These are phyloP conservation scores for Fagopyrum esculentum DNA, from an alignment of 148 eudicot genomes.

Conservation along the genomic window DNA sequence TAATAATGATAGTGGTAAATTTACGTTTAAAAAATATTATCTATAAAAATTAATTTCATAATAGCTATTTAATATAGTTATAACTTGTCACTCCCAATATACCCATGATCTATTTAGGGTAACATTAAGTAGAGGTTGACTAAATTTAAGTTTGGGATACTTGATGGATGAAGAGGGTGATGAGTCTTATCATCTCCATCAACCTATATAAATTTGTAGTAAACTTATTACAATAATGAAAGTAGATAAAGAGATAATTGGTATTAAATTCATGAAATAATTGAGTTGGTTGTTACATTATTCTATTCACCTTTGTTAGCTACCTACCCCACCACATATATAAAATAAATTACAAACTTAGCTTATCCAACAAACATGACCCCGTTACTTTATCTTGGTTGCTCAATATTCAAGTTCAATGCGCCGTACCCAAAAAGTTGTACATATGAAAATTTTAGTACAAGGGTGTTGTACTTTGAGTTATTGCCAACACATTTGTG, in stretches of 20 bases:
- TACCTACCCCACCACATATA: neutral
- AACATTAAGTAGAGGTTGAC: neutral
- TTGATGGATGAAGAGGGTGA: neutral
- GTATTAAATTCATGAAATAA: constrained; percentile 2
- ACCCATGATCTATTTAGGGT: too few species aligned
- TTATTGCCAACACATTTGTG: neutral
- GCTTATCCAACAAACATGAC: neutral
- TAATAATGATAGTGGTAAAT: too few species aligned
- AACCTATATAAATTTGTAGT: neutral
- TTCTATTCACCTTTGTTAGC: neutral
- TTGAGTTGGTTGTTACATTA: neutral
- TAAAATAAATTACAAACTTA: neutral
- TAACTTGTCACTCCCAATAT: too few species aligned
- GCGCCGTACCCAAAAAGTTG: neutral
- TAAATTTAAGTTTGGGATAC: neutral
- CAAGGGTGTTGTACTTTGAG: neutral
- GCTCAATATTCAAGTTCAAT: neutral
- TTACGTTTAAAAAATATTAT: too few species aligned
- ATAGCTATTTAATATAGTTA: too few species aligned
- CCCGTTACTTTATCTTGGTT: neutral
- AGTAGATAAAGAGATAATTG: neutral
- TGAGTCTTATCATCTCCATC: neutral
- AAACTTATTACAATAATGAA: neutral
- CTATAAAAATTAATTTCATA: too few species aligned
- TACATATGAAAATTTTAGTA: neutral